These are phyloP conservation scores for Parmales sp. DNA, from an alignment of 108 stramenopile genomes.

Conservation along the genomic window DNA sequence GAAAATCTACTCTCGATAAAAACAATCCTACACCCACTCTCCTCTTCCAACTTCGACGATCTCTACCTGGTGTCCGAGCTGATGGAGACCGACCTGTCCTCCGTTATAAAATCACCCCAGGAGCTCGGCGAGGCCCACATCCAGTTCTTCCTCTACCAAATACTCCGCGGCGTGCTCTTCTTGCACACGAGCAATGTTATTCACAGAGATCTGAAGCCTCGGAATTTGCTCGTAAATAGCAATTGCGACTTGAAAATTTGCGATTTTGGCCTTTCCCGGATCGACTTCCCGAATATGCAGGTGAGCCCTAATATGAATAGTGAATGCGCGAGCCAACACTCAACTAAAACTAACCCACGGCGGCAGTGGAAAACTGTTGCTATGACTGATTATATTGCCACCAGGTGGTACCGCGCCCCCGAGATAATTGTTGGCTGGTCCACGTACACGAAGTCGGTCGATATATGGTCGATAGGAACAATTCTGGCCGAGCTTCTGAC, in stretches of 20 bases:
- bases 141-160: slow-evolving; percentile 52
- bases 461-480: slow-evolving; percentile 32
- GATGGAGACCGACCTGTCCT: slow-evolving; percentile 50
- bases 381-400: slow-evolving; percentile 56
- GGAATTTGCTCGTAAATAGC: slow-evolving; percentile 45
- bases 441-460: slow-evolving; percentile 34
- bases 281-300: slow-evolving; percentile 7
- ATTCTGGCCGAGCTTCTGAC: slow-evolving; percentile 52
- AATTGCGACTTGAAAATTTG: slow-evolving; percentile 53
- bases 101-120: slow-evolving; percentile 41
- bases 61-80: slow-evolving; percentile 43
- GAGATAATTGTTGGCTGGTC: slow-evolving; percentile 54
- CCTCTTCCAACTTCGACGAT: slow-evolving; percentile 24
- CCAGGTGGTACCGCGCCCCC: slow-evolving; percentile 59
- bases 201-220: slow-evolving; percentile 34
- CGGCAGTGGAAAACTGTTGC: too few relatives aligned
- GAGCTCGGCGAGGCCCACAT: slow-evolving; percentile 34
- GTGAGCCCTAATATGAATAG: too few relatives aligned
- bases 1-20: slow-evolving; percentile 21
- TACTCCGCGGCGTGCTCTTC: slow-evolving; percentile 39
- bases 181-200: slow-evolving; percentile 28
- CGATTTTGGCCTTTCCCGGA: slow-evolving; percentile 48
- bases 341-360: too few relatives aligned
- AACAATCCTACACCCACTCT: not conserved
- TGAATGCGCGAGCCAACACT: too few relatives aligned